Conservation (phyloP, 1,139 yeast genomes). For the Protomyces lactucae-debilis region DNA sequence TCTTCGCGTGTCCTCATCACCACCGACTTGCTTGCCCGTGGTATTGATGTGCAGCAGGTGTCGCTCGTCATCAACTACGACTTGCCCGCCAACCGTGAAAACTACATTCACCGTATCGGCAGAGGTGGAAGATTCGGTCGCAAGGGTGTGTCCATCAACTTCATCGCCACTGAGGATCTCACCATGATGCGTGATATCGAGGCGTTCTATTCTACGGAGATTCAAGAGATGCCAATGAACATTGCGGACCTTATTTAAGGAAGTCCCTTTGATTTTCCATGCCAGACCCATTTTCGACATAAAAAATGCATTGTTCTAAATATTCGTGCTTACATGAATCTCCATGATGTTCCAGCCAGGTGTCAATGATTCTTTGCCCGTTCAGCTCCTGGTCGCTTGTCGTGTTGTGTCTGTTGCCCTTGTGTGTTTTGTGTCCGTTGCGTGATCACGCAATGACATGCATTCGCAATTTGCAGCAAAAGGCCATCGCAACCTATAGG, state of each 20-base stretch:
- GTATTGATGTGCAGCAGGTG: slow-evolving; percentile 99
- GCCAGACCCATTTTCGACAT: no score
- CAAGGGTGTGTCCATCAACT: slow-evolving; percentile 99
- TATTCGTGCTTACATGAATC: not conserved
- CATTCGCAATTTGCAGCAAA: no score
- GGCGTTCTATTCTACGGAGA: slow-evolving; percentile 93
- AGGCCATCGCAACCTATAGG: no score
- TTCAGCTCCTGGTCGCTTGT: not conserved
- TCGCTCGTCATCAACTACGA: slow-evolving; percentile 97
- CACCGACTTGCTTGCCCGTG: slow-evolving; percentile 98
- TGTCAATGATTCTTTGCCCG: no score
- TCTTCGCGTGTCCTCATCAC: slow-evolving; percentile 94
- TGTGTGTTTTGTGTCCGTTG: no score
- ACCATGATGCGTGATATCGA: slow-evolving; percentile 96
- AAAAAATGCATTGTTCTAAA: not conserved
- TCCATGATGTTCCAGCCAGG: no score
- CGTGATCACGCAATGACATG: no score
- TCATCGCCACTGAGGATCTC: slow-evolving; percentile 86
- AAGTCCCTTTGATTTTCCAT: no score
- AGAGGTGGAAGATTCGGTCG: slow-evolving; percentile 99
- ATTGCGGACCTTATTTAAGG: slow-evolving; percentile 40
- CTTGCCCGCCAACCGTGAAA: slow-evolving; percentile 94
- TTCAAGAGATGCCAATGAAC: slow-evolving; percentile 96
- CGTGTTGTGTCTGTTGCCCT: not conserved
- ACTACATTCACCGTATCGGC: slow-evolving; percentile 99